Conservation (phyloP, 352 stramenopile genomes). For the Globisporangium viniferum region DNA sequence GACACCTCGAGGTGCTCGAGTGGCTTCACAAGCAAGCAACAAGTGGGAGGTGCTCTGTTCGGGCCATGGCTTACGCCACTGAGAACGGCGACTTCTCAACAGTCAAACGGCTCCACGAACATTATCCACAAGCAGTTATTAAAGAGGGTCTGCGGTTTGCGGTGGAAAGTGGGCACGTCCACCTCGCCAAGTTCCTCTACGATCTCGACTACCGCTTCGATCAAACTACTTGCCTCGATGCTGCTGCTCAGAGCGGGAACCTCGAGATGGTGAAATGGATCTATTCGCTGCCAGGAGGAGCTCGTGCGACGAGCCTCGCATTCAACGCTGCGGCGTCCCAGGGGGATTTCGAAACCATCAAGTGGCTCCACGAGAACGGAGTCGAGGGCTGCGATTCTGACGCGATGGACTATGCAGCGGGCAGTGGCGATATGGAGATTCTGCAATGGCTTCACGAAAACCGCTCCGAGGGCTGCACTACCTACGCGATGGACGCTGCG, state of each 20-base stretch:
- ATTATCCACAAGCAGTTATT: no score
- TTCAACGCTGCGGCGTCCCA: neutral
- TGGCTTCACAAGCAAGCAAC: neutral
- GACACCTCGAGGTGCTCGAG: neutral
- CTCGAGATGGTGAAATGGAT: no score
- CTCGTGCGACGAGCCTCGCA: no score
- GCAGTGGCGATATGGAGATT: neutral
- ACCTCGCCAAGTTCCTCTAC: neutral
- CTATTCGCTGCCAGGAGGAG: no score
- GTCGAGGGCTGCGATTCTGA: neutral
- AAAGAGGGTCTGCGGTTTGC: no score
- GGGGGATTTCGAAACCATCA: neutral
- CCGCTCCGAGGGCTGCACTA: neutral
- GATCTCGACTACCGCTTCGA: neutral
- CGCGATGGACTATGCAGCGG: neutral
- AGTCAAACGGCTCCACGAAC: neutral
- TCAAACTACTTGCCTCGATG: no score
- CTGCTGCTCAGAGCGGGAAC: no score
- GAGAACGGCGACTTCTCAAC: neutral
- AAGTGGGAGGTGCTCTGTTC: no score
- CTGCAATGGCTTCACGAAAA: neutral
- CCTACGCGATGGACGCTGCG: neutral
- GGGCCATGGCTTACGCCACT: neutral
- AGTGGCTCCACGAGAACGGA: conserved; percentile 1
- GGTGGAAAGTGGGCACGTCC: neutral